Percentiles rank a stretch among this genome's conserved stretches.
Evolutionary conservation across 2,329 filamentous ascomycete genomes (phyloP).

Genomic region (Rugonectria rugulosa): DNA sequence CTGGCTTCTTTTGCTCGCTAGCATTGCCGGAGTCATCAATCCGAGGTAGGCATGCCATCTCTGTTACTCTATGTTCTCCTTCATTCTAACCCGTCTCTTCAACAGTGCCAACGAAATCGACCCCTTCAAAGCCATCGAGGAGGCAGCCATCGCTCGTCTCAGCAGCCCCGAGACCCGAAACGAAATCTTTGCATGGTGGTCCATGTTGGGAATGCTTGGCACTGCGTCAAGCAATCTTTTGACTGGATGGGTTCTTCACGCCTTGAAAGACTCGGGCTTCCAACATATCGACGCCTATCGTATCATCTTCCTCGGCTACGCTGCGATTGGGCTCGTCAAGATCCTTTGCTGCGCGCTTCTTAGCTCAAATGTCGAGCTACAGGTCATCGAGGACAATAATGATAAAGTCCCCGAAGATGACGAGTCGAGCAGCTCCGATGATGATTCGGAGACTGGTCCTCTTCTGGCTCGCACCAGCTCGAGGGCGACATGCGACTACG

Average conservation of each 20-base stretch:
- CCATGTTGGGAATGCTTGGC: conserved; percentile 35
- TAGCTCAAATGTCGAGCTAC: conserved; percentile 23
- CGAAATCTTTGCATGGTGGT: conserved; percentile 36
- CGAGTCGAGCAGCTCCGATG: not conserved
- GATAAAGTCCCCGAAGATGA: not conserved
- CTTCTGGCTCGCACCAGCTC: conserved; percentile 3
- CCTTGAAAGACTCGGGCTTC: conserved; percentile 18
- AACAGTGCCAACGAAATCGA: conserved; percentile 36
- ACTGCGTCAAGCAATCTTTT: conserved; percentile 31
- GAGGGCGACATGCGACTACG: conserved; percentile 19
- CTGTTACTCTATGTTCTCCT: not conserved
- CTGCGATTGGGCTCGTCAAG: conserved; percentile 25
- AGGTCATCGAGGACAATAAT: conserved; percentile 14
- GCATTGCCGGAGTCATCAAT: conserved; percentile 31
- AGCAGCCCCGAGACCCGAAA: conserved; percentile 32
- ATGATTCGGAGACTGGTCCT: conserved; percentile 13
- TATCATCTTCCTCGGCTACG: conserved; percentile 28
- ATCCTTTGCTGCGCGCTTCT: conserved; percentile 24
- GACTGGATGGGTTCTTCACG: conserved; percentile 29
- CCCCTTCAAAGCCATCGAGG: conserved; percentile 35
- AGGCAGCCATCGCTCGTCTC: conserved; percentile 30
- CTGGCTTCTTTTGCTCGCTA: conserved; percentile 28
- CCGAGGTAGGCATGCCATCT: conserved; percentile 23
- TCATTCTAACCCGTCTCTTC: not conserved
- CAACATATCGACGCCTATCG: conserved; percentile 22